These are phyloP conservation scores for Fragaria ananassa DNA, from an alignment of 306 rosid species.

Conservation along the genomic window DNA sequence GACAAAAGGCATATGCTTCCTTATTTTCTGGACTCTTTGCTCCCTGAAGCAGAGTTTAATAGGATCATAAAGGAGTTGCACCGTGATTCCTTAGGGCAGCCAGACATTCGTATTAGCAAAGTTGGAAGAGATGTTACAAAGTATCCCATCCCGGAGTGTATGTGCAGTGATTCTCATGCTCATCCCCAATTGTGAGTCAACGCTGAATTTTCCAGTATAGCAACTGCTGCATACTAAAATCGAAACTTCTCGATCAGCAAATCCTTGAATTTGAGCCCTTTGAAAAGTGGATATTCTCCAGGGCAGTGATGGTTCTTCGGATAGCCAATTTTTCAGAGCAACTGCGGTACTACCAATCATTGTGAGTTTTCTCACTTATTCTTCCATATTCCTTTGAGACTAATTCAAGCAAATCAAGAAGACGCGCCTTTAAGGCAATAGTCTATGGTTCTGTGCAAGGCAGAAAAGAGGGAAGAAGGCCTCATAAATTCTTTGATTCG, in stretches of 20 bases:
- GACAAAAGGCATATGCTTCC: slow-evolving; percentile 93
- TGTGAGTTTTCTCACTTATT: slow-evolving; percentile 23
- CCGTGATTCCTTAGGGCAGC: slow-evolving; percentile 77
- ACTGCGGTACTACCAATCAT: neutral
- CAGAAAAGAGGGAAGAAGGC: slow-evolving; percentile 4
- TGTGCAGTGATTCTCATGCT: slow-evolving; percentile 58
- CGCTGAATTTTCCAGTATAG: slow-evolving; percentile 18
- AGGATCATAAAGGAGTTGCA: slow-evolving; percentile 64
- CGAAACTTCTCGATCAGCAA: slow-evolving; percentile 1
- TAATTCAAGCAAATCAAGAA: slow-evolving; percentile 19
- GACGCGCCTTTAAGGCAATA: slow-evolving; percentile 17
- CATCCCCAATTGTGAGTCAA: slow-evolving; percentile 22
- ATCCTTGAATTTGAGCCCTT: slow-evolving; percentile 32
- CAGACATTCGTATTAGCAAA: slow-evolving; percentile 60
- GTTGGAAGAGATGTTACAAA: slow-evolving; percentile 84
- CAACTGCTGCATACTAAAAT: neutral
- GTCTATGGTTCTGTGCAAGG: slow-evolving; percentile 9
- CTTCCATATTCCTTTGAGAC: neutral
- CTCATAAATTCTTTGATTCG: slow-evolving; percentile 57
- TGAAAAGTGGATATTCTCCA: slow-evolving; percentile 5
- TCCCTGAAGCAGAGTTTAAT: slow-evolving; percentile 69
- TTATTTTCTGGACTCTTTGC: slow-evolving; percentile 57
- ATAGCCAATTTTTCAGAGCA: slow-evolving; percentile 6
- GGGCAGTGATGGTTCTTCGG: slow-evolving; percentile 20
- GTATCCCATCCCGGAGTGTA: slow-evolving; percentile 80